Evolutionary conservation across 1,139 yeast species (phyloP).

Genomic region (Geotrichum reessii): DNA sequence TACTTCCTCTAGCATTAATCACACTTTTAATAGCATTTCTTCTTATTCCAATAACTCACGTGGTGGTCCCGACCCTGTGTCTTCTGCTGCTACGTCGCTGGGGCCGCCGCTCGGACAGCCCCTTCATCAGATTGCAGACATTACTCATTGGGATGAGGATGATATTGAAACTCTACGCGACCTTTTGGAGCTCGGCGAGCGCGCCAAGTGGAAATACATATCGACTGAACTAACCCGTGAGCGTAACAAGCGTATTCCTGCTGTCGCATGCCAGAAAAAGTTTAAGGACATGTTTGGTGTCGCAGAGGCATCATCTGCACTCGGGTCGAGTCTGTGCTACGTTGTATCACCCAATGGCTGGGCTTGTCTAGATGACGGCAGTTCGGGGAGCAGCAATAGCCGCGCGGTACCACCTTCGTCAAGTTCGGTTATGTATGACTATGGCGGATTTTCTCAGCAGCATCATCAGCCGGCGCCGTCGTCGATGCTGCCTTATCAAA

Average conservation of each 20-base stretch:
- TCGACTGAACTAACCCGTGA: conserved; percentile 33
- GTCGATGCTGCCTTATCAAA: neutral
- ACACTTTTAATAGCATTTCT: neutral
- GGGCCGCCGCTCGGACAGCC: neutral
- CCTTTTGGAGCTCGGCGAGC: conserved; percentile 38
- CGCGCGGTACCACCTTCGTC: neutral
- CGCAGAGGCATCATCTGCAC: conserved; percentile 36
- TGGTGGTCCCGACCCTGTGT: neutral
- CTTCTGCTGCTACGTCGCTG: neutral
- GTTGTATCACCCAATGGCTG: conserved; percentile 40
- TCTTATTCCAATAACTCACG: neutral
- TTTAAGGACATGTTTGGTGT: conserved; percentile 41
- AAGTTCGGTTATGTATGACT: neutral
- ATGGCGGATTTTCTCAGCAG: neutral
- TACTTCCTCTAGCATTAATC: neutral
- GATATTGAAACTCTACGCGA: conserved; percentile 36
- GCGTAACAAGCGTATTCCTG: conserved; percentile 37
- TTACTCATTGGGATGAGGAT: conserved; percentile 32
- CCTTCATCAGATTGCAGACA: conserved; percentile 3
- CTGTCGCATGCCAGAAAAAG: conserved; percentile 40
- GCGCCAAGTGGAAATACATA: conserved; percentile 42
- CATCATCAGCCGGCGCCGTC: conserved; percentile 6
- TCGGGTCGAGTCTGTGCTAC: conserved; percentile 40
- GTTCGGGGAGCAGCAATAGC: neutral
- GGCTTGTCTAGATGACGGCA: conserved; percentile 28